A percentile compares a stretch with the other conserved stretches of the same genome.
Conservation (phyloP, 108 stramenopile species). For the Nitzschia palea region DNA sequence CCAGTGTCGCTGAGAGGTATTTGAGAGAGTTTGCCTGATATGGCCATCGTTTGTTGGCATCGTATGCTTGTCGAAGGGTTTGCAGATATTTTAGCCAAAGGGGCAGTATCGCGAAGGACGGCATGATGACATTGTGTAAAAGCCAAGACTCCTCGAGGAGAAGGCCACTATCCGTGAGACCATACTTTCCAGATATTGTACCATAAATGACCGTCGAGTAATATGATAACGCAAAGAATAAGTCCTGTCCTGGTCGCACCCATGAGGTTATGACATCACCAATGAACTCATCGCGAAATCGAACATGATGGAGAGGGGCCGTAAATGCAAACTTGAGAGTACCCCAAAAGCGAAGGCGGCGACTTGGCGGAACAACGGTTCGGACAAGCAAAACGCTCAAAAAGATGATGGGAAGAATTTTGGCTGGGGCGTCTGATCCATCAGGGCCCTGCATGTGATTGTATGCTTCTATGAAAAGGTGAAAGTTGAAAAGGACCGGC, state of each 20-base stretch:
- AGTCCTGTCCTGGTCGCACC: slow-evolving; percentile 78
- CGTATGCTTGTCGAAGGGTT: slow-evolving; percentile 80
- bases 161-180: slow-evolving; percentile 53
- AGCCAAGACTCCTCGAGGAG: slow-evolving; percentile 67
- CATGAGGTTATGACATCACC: slow-evolving; percentile 79
- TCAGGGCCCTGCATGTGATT: slow-evolving; percentile 49
- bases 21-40: slow-evolving; percentile 84
- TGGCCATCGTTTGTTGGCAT: slow-evolving; percentile 79
- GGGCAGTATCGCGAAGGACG: slow-evolving; percentile 68
- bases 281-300: slow-evolving; percentile 81
- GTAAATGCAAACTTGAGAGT: slow-evolving; percentile 68
- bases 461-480: slow-evolving; percentile 76
- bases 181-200: slow-evolving; percentile 51
- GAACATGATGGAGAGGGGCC: slow-evolving; percentile 60
- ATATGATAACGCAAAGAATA: slow-evolving; percentile 75
- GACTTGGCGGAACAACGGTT: slow-evolving; percentile 62
- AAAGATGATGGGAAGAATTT: slow-evolving; percentile 80
- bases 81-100: slow-evolving; percentile 81
- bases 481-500: slow-evolving; percentile 89
- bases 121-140: slow-evolving; percentile 78
- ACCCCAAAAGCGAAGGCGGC: slow-evolving; percentile 73
- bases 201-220: slow-evolving; percentile 72
- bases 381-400: slow-evolving; percentile 71
- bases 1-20: slow-evolving; percentile 71
- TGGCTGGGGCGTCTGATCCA: slow-evolving; percentile 53